Conservation (phyloP, 805 yeast species). For the Lipomyces lipofer region DNA sequence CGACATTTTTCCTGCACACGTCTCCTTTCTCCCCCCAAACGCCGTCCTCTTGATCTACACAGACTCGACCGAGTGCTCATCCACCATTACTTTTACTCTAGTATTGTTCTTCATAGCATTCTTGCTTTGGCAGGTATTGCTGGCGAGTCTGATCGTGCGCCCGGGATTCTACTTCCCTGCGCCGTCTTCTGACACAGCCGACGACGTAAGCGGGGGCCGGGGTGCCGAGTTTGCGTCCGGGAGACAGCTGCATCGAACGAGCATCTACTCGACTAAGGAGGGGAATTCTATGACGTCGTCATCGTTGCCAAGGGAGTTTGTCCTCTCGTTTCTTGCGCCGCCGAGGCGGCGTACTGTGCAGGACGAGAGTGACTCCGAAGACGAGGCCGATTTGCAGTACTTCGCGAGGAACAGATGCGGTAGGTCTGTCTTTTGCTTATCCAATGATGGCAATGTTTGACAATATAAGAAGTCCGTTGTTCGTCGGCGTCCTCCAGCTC, state of each 20-base stretch:
- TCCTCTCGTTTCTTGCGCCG: constrained; percentile 4
- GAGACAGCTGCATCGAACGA: neutral
- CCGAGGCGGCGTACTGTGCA: neutral
- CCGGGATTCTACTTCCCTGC: constrained; percentile 15
- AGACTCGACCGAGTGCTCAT: constrained; percentile 1
- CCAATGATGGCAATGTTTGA: too few relatives aligned
- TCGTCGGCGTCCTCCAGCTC: too few relatives aligned
- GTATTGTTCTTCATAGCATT: constrained; percentile 21
- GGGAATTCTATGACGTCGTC: neutral
- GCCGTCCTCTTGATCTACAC: neutral
- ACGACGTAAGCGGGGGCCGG: neutral
- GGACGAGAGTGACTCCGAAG: neutral
- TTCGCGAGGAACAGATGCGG: too few relatives aligned
- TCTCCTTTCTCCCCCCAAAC: too few relatives aligned
- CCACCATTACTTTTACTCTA: constrained; percentile 19
- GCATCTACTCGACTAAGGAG: neutral
- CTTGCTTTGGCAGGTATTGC: constrained; percentile 30
- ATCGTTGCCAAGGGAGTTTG: neutral
- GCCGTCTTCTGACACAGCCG: neutral
- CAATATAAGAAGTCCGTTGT: too few relatives aligned
- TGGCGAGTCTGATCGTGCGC: constrained; percentile 25
- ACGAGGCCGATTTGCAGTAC: neutral
- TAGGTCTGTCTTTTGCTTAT: too few relatives aligned
- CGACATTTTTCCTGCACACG: too few relatives aligned
- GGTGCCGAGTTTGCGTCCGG: constrained; percentile 5